phyloP scores from a whole-genome alignment of 1,284 basidiomycete species.

The Xerocomus minutiporus region DNA sequence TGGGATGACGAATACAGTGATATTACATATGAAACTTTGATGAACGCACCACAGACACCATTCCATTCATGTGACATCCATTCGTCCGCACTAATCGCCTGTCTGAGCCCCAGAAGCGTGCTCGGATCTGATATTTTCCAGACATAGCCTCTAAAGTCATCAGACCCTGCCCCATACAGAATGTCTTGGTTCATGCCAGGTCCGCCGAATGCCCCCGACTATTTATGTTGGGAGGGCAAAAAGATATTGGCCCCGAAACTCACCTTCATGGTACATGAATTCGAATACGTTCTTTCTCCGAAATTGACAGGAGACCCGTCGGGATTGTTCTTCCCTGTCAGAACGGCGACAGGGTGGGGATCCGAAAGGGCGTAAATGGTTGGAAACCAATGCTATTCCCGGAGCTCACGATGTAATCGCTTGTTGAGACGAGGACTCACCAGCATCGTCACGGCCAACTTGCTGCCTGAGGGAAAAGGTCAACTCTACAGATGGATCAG shows the following conservation, averaged over 20 bases:
- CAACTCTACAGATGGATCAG: conserved; percentile 8
- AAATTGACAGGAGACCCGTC: conserved; percentile 45
- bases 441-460: conserved; percentile 59
- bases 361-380: conserved; percentile 66
- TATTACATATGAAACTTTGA: conserved; percentile 2
- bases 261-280: conserved; percentile 76
- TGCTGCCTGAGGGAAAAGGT: conserved; percentile 43
- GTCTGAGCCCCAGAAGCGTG: conserved; percentile 42
- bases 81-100: conserved; percentile 37
- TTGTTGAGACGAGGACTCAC: conserved; percentile 37
- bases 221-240: conserved; percentile 12
- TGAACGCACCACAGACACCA: conserved; percentile 38
- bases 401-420: conserved; percentile 1
- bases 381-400: conserved; percentile 55
- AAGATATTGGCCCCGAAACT: neutral
- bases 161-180: conserved; percentile 69
- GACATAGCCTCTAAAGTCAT: conserved; percentile 76
- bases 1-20: conserved; percentile 25
- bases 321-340: conserved; percentile 52
- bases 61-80: conserved; percentile 40
- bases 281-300: conserved; percentile 55
- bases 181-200: conserved; percentile 47
- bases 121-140: conserved; percentile 63
- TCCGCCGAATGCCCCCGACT: conserved; percentile 75
- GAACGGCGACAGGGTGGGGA: conserved; percentile 62